Evolutionary conservation across 306 rosid genomes (phyloP), one percentile per base, ranked within the genome.

Genomic region (Styphnolobium japonicum): DNA sequence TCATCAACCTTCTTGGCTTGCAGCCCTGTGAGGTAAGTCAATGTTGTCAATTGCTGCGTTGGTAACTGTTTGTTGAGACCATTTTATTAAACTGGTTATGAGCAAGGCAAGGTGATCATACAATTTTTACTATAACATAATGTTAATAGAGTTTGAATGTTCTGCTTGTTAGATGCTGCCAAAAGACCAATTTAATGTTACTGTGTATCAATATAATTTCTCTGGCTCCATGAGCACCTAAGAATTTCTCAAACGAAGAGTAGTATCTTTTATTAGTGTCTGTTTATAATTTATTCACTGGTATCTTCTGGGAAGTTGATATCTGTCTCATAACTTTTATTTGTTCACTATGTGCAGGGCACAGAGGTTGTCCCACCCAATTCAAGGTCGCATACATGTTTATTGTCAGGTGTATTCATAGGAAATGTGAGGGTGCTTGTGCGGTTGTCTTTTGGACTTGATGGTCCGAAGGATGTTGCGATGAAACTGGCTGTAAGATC

Each of bases 401-500:
- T 91, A 74, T 81, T 96, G 80, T 90, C 98, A 10, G 98, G 99
- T 58, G 96, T 91, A 49, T 96, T 81, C 89, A 89, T 87, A 22
- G 98, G 99, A 55, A 90, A 90, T 31, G 87, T 86, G 78, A 91
- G 67, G 90, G 97, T 96, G 72, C 96, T 96, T 6, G 98, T 87
- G 68, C 86, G 93, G 56, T 81, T 96, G 79, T 91, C 98, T 9
- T 89, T 96, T 46, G 98, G 99, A 45, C 91, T 93, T 31, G 98
- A 96, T 55, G 93, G 94, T 71, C 87, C 98, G 16, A 93, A 88
- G 85, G 97, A 93, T 79, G 98, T 96, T 39, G 97, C 99, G 1
- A 96, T 93, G 99, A 96, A 93, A 86, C 85, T 96, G 76, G 77
- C 90, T 0, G 99, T 91, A 43, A 89, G 97, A 89, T 93, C 99